Conservation (phyloP, 257 asterid species). For the Haberlea rhodopensis region DNA sequence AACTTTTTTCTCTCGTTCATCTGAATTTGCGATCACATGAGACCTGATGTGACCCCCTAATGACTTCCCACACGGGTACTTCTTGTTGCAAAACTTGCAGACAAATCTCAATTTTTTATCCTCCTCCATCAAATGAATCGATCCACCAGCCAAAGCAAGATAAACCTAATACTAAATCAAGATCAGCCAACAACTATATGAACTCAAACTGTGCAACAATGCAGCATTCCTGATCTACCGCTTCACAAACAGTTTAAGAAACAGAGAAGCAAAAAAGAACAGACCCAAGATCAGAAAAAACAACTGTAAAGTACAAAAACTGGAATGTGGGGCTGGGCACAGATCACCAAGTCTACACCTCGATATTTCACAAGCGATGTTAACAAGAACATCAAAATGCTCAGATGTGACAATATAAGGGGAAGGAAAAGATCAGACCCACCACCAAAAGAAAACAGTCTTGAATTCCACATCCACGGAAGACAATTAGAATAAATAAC, state of each 20-base stretch:
- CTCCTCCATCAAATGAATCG: constrained; percentile 39
- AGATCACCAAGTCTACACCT: constrained; percentile 46
- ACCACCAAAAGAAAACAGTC: constrained; percentile 25
- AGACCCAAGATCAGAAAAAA: constrained; percentile 42
- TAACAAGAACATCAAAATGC: constrained; percentile 4
- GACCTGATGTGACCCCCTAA: constrained; percentile 87
- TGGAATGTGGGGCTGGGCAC: constrained; percentile 46
- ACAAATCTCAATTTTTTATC: constrained; percentile 52
- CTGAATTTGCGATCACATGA: constrained; percentile 58
- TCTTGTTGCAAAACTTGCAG: constrained; percentile 67
- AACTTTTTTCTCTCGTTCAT: constrained; percentile 37
- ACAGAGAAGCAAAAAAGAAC: constrained; percentile 21
- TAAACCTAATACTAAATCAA: constrained; percentile 16
- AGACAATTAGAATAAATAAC: too few relatives aligned
- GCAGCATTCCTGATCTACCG: constrained; percentile 31
- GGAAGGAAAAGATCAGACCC: constrained; percentile 32
- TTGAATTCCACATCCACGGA: constrained; percentile 43
- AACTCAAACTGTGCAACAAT: constrained; percentile 26
- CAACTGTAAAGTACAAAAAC: constrained; percentile 24
- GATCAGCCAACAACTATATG: constrained; percentile 23
- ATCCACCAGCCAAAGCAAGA: constrained; percentile 25
- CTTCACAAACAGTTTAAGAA: constrained; percentile 21
- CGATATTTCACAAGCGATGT: background rate
- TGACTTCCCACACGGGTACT: constrained; percentile 79
- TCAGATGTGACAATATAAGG: constrained; percentile 44